Percentiles rank a stretch among this genome's conserved stretches.
These are phyloP conservation scores for Sungouiozyma ichnusensis DNA, from an alignment of 805 yeast species.

Conservation along the genomic window DNA sequence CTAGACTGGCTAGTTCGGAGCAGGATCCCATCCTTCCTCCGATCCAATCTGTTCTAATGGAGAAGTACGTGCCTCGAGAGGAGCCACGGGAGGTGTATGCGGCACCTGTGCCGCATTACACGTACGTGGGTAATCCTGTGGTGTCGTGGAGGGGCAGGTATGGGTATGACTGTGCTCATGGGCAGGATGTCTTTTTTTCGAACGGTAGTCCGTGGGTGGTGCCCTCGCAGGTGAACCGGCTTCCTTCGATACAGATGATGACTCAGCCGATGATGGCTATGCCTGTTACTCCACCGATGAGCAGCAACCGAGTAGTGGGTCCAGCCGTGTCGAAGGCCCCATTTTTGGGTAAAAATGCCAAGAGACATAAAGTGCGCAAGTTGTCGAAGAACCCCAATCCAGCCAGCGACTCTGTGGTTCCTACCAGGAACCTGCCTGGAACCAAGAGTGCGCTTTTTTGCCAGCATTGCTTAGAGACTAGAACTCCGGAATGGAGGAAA, in stretches of 20 bases:
- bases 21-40: background rate
- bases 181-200: too few species aligned
- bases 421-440: too few species aligned
- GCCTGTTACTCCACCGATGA: background rate
- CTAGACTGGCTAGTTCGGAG: background rate
- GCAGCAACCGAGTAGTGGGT: background rate
- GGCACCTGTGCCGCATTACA: background rate
- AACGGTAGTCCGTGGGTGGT: background rate
- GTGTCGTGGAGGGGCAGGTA: background rate
- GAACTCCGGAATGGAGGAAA: constrained; percentile 89
- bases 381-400: too few species aligned
- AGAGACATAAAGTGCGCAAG: too few species aligned
- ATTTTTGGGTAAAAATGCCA: too few species aligned
- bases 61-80: background rate
- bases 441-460: constrained; percentile 26
- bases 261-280: background rate
- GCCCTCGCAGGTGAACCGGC: background rate
- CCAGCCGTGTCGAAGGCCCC: too few species aligned
- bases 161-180: background rate
- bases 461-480: constrained; percentile 59
- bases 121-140: background rate
- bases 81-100: background rate
- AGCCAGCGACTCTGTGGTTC: too few species aligned
- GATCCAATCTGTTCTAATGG: background rate
- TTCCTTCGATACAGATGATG: background rate